Percentiles rank a stretch among this genome's conserved stretches.
Evolutionary conservation across 1,284 basidiomycete genomes (phyloP).

Genomic region (Apiotrichum gracile): DNA sequence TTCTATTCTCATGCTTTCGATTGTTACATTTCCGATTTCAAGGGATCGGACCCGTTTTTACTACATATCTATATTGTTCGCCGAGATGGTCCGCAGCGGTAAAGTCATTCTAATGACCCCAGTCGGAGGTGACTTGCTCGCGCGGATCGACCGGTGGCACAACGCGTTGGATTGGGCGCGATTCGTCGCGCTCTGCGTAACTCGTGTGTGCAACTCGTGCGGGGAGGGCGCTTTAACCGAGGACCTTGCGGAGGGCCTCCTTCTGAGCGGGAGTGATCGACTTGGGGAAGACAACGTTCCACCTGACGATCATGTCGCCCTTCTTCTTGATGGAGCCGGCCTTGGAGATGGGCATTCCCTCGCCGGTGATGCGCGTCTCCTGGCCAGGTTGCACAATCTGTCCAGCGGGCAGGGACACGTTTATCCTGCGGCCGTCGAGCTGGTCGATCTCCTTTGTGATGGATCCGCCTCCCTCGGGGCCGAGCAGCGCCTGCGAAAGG

Average conservation of each 20-base stretch:
- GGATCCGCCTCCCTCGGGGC: constrained; percentile 47
- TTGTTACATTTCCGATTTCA: constrained; percentile 1
- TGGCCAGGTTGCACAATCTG: constrained; percentile 73
- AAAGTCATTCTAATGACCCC: not conserved
- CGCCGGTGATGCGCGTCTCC: constrained; percentile 62
- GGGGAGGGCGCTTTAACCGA: constrained; percentile 33
- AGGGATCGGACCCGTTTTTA: not conserved
- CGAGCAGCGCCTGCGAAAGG: constrained; percentile 74
- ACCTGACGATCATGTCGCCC: constrained; percentile 75
- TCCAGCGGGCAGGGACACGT: constrained; percentile 59
- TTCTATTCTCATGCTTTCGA: too few species aligned
- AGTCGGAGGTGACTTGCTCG: not conserved
- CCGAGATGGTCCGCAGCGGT: not conserved
- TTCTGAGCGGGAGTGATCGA: constrained; percentile 67
- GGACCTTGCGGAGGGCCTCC: constrained; percentile 67
- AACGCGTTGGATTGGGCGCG: not conserved
- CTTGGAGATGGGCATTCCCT: constrained; percentile 89
- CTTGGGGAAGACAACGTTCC: constrained; percentile 80
- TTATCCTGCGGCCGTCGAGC: constrained; percentile 71
- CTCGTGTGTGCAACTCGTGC: too few species aligned
- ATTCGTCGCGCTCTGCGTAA: not conserved
- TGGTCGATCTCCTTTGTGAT: constrained; percentile 55
- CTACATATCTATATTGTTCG: not conserved
- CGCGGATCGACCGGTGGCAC: not conserved
- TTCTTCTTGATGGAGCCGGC: constrained; percentile 64